These are phyloP conservation scores for Bifiguratus adelaidae DNA, from an alignment of 192 early-diverging fungal species.

Conservation along the genomic window DNA sequence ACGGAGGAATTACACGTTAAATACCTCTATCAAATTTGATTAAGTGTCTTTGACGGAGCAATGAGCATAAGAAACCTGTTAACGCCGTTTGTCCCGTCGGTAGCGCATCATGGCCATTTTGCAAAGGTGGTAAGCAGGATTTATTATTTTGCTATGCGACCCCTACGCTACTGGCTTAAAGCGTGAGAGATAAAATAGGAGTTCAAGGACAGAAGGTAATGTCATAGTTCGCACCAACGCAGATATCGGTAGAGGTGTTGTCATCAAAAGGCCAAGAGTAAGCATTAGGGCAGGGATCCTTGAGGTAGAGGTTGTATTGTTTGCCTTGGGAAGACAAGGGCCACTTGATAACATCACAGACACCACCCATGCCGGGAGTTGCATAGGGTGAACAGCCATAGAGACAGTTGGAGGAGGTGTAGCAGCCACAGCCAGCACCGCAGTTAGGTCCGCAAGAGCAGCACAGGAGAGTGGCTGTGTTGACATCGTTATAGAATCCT, in stretches of 20 bases:
- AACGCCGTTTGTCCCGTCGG: too few species aligned
- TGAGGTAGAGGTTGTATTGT: neutral
- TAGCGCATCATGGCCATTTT: too few species aligned
- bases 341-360: conserved; percentile 14
- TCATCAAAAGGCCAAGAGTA: neutral
- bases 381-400: conserved; percentile 10
- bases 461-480: neutral
- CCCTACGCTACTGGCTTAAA: too few species aligned
- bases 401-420: too few species aligned
- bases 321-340: conserved; percentile 5
- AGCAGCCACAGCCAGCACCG: neutral
- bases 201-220: too few species aligned
- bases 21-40: too few species aligned
- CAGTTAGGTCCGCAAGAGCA: conserved; percentile 7
- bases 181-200: too few species aligned
- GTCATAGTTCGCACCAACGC: neutral
- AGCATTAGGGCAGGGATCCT: neutral
- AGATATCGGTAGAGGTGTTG: neutral
- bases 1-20: too few species aligned
- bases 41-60: too few species aligned
- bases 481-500: neutral
- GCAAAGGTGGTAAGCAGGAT: too few species aligned
- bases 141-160: too few species aligned
- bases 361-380: conserved; percentile 2
- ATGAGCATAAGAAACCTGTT: too few species aligned